phyloP scores from a whole-genome alignment of 345 rosid genomes.

The Citrus mangshanensis region DNA sequence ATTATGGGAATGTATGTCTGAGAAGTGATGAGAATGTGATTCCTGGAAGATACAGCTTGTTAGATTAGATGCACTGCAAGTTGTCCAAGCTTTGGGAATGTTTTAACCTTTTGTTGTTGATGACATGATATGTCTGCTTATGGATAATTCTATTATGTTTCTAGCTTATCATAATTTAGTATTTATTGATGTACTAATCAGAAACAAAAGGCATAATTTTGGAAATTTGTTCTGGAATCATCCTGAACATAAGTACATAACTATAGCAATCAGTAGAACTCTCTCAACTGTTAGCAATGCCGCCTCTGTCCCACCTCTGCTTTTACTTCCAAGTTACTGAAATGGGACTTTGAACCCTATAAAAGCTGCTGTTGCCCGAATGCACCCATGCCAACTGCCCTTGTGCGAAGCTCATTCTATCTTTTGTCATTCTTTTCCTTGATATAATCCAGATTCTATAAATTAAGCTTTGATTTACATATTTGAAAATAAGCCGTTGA shows the following conservation, averaged over 20 bases:
- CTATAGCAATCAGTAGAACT: not conserved
- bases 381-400: conserved; percentile 82
- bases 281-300: not conserved
- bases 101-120: not conserved
- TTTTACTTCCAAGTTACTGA: conserved; percentile 66
- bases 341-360: conserved; percentile 77
- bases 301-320: not conserved
- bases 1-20: not conserved
- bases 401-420: conserved; percentile 35
- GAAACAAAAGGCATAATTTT: conserved; percentile 5
- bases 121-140: not conserved
- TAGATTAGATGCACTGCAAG: not conserved
- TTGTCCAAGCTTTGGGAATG: not conserved
- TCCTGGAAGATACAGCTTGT: not conserved
- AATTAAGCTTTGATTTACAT: conserved; percentile 48
- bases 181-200: not conserved
- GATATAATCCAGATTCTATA: conserved; percentile 59
- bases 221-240: conserved; percentile 3
- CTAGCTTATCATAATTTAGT: not conserved
- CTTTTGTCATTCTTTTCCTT: conserved; percentile 39
- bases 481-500: conserved; percentile 47
- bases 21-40: not conserved
- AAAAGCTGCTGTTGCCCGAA: conserved; percentile 37
- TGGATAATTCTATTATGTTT: not conserved
- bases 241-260: not conserved